Percentiles rank a stretch among this genome's conserved stretches.
phyloP scores from a whole-genome alignment of 75 land plant species.

The Pinus albicaulis region DNA sequence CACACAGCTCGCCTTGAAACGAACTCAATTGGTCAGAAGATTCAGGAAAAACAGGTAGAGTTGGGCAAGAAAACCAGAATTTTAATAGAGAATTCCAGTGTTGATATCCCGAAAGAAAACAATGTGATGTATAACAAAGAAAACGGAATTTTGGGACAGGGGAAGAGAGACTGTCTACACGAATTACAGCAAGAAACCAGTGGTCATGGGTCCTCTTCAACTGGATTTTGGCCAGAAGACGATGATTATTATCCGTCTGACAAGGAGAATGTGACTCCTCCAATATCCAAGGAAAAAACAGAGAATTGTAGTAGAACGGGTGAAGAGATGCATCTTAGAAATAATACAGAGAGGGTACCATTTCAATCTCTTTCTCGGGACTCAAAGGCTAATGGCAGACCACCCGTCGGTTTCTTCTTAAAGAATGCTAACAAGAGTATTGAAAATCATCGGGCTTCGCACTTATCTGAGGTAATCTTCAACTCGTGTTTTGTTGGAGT shows the following conservation, averaged over 20 bases:
- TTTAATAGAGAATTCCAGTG: conserved; percentile 6
- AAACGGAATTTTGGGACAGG: not conserved
- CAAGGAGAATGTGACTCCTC: conserved; percentile 33
- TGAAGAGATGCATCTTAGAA: conserved; percentile 1
- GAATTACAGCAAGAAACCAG: not conserved
- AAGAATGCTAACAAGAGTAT: conserved; percentile 2
- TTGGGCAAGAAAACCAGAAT: not conserved
- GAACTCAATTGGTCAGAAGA: not conserved
- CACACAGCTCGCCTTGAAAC: not conserved
- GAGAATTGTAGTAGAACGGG: not conserved
- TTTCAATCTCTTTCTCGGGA: conserved; percentile 33
- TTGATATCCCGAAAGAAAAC: not conserved
- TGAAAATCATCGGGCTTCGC: not conserved
- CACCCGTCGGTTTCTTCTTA: not conserved
- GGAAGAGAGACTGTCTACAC: conserved; percentile 5
- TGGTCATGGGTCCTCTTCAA: conserved; percentile 7
- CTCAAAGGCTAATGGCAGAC: not conserved
- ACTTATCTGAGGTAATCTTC: not conserved
- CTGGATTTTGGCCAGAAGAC: not conserved
- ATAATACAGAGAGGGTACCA: conserved; percentile 33
- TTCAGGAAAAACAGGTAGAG: not conserved
- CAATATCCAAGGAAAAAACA: not conserved
- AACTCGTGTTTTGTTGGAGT: not conserved
- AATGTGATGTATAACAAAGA: not conserved
- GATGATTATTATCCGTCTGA: conserved; percentile 22